Evolutionary conservation across 768 basidiomycete species (phyloP).

Genomic region (Mycena belliarum): DNA sequence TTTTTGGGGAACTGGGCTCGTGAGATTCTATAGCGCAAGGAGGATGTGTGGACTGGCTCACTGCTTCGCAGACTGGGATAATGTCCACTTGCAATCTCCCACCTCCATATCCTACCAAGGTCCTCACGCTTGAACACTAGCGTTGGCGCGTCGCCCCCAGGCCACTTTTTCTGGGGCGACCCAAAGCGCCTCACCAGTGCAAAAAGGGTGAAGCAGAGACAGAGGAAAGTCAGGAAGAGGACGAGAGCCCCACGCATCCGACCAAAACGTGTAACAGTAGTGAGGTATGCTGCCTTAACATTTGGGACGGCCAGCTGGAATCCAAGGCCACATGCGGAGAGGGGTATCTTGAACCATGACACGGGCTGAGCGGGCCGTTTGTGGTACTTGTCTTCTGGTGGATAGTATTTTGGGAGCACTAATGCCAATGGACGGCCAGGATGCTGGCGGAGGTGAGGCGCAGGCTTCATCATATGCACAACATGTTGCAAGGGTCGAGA

Average conservation of each 20-base stretch:
- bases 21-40: not conserved
- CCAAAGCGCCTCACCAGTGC: slow-evolving; percentile 64
- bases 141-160: slow-evolving; percentile 63
- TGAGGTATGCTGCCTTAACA: not conserved
- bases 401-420: slow-evolving; percentile 12
- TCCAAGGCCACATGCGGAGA: slow-evolving; percentile 6
- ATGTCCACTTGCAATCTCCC: slow-evolving; percentile 94
- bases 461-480: slow-evolving; percentile 4
- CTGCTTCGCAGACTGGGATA: slow-evolving; percentile 82
- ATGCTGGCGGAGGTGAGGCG: slow-evolving; percentile 11
- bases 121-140: slow-evolving; percentile 78
- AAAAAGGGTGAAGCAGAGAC: slow-evolving; percentile 55
- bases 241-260: slow-evolving; percentile 53
- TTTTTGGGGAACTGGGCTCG: slow-evolving; percentile 63
- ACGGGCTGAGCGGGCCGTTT: slow-evolving; percentile 14
- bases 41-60: slow-evolving; percentile 44
- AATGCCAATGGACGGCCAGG: slow-evolving; percentile 8
- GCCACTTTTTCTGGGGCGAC: slow-evolving; percentile 63
- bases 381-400: slow-evolving; percentile 16
- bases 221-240: slow-evolving; percentile 47
- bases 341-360: slow-evolving; percentile 11
- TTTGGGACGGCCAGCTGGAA: slow-evolving; percentile 15
- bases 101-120: slow-evolving; percentile 88
- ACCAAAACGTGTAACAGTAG: slow-evolving; percentile 7
- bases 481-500: not conserved